Base-by-base conservation (phyloP, 2,329 filamentous ascomycete genomes). In the Alternaria gaisen region DNA sequence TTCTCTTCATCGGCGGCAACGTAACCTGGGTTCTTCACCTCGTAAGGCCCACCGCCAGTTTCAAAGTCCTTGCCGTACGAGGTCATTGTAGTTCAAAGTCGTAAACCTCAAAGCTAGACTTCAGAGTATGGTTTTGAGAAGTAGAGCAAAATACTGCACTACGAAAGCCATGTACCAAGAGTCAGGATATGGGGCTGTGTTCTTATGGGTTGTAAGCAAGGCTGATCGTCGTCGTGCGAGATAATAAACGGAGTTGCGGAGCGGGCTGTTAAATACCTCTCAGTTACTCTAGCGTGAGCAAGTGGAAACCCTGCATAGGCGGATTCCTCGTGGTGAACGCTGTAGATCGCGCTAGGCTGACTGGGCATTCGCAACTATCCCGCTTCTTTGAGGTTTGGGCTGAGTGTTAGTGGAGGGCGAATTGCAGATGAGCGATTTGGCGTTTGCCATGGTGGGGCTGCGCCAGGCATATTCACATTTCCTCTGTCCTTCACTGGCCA, bases 81-180 rank as follows among this genome's bases (percentile, higher is more conserved):
- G 30, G 77, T 67, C 78, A 80, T 80, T 36, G 47, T 65, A 43
- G 28, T 36, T 47, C 43, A 44, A 50, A 38, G 28, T 34, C 46
- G 26, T 24, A 46, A 58, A 38, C 51, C 36, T 47, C 38, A 42
- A 53, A 43, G 46, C 32, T n/a, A 48, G 28, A 55, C 58, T 53
- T 74, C 64, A 76, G 59, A 63, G 68, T 57, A 79, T 68, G 43
- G 63, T 65, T 65, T 78, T 76, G 65, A 77, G 73, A 53, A 77
- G 72, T 34, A 78, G 73, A 40, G 67, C 71, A 61, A 77, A 78
- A 61, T 74, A 77, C 48, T 73, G 68, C 48, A 72, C 66, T 30
- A 67, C 51, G 59, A 74, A 78, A 60, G 72, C 72, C 75, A 78
- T 78, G 61, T 68, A 72, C 63, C 61, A 56, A 60, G 28, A 54